Evolutionary conservation across 345 rosid species (phyloP).

Genomic region (Gossypium ekmanianum): DNA sequence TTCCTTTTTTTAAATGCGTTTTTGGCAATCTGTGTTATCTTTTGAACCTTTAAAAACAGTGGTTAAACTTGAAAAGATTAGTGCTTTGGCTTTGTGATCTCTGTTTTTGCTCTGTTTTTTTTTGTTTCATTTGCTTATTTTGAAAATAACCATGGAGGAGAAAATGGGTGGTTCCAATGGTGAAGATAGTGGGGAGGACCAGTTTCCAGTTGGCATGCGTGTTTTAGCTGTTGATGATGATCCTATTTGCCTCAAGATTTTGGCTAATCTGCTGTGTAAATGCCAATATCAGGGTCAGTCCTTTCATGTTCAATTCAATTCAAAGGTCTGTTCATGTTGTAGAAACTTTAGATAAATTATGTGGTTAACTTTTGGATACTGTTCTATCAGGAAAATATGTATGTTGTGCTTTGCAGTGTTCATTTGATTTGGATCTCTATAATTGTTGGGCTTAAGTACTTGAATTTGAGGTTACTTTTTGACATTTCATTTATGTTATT

Average conservation of each 20-base stretch:
- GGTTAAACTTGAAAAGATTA: not conserved
- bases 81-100: slow-evolving; percentile 13
- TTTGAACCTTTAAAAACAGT: slow-evolving; percentile 2
- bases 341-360: not conserved
- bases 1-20: slow-evolving; percentile 15
- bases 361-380: slow-evolving; percentile 15
- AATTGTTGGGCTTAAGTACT: not conserved
- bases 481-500: slow-evolving; percentile 13
- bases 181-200: slow-evolving; percentile 31
- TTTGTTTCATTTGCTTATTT: slow-evolving; percentile 12
- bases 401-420: not conserved
- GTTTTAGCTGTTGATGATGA: slow-evolving; percentile 72
- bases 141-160: slow-evolving; percentile 39
- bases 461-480: slow-evolving; percentile 12
- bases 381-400: slow-evolving; percentile 11
- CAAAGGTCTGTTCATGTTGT: not conserved
- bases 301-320: not conserved
- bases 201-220: slow-evolving; percentile 57
- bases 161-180: slow-evolving; percentile 17
- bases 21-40: slow-evolving; percentile 27
- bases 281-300: slow-evolving; percentile 60
- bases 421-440: slow-evolving; percentile 17
- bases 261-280: slow-evolving; percentile 50
- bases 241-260: slow-evolving; percentile 52
- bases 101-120: slow-evolving; percentile 22